These are phyloP conservation scores for Cladosporium sp. DNA, from an alignment of 2,329 filamentous ascomycete species.

Conservation along the genomic window DNA sequence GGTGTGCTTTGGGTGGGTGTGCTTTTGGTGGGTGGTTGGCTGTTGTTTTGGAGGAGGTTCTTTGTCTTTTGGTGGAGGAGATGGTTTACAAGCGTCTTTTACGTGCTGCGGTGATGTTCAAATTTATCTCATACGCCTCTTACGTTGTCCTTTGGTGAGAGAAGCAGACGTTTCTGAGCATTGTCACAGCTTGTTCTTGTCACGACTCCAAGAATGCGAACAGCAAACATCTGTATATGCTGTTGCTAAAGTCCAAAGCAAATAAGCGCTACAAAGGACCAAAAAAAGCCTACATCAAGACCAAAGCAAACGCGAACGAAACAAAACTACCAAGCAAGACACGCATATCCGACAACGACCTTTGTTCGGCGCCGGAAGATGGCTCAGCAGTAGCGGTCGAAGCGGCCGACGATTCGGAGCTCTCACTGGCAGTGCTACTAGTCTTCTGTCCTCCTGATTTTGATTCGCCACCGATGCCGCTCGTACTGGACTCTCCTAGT, in stretches of 20 bases:
- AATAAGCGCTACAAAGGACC: neutral
- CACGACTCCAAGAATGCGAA: neutral
- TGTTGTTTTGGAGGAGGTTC: no score
- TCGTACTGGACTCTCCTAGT: conserved; percentile 1
- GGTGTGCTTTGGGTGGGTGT: no score
- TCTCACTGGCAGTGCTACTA: neutral
- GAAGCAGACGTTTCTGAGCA: neutral
- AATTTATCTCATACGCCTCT: neutral
- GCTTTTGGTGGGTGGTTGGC: no score
- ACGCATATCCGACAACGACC: neutral
- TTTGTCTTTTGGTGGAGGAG: no score
- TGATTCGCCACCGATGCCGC: neutral
- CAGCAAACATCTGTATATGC: neutral
- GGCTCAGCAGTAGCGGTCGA: neutral
- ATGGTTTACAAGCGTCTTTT: no score
- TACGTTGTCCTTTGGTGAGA: neutral
- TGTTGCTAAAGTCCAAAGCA: neutral
- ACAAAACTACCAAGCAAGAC: neutral
- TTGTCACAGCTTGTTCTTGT: neutral
- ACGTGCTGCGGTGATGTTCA: no score
- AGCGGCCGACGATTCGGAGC: neutral
- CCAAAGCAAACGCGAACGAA: neutral
- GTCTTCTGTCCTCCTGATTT: neutral
- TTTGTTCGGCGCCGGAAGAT: neutral
- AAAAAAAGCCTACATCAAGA: neutral